Evolutionary conservation across 495 filamentous ascomycete genomes (phyloP).

Genomic region (Penicillium atrosanguineum): DNA sequence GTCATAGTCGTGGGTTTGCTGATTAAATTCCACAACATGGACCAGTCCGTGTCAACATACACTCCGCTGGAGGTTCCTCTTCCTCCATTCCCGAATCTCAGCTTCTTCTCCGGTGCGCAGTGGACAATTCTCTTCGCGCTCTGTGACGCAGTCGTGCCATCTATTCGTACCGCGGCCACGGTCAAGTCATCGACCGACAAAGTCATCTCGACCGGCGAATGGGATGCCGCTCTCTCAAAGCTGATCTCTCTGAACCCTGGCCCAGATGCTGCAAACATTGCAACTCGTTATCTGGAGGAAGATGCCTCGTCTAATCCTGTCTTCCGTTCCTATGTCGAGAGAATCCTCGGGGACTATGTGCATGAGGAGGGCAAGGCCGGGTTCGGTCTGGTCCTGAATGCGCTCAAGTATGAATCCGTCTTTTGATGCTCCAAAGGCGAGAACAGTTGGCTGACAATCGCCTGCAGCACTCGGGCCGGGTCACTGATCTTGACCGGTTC

Average conservation of each 20-base stretch:
- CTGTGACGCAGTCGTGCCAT: constrained; percentile 54
- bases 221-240: constrained; percentile 28
- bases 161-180: constrained; percentile 35
- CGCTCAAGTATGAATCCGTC: constrained; percentile 47
- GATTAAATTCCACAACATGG: constrained; percentile 19
- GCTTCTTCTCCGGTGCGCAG: constrained; percentile 48
- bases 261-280: constrained; percentile 30
- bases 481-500: constrained; percentile 67
- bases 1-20: background rate
- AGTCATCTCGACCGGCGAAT: constrained; percentile 36
- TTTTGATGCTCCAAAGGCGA: background rate
- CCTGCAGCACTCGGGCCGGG: constrained; percentile 61
- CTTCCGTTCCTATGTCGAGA: constrained; percentile 45
- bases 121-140: constrained; percentile 56
- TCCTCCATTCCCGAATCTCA: constrained; percentile 33
- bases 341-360: constrained; percentile 41
- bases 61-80: constrained; percentile 45
- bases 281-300: constrained; percentile 48
- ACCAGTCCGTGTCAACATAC: constrained; percentile 21
- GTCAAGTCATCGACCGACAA: constrained; percentile 26
- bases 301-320: constrained; percentile 44
- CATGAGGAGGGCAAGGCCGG: constrained; percentile 49
- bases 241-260: constrained; percentile 28
- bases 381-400: constrained; percentile 48
- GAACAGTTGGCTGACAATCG: constrained; percentile 7